Base-by-base conservation (phyloP, 2,329 filamentous ascomycete species). In the Neopestalotiopsis rosae region DNA sequence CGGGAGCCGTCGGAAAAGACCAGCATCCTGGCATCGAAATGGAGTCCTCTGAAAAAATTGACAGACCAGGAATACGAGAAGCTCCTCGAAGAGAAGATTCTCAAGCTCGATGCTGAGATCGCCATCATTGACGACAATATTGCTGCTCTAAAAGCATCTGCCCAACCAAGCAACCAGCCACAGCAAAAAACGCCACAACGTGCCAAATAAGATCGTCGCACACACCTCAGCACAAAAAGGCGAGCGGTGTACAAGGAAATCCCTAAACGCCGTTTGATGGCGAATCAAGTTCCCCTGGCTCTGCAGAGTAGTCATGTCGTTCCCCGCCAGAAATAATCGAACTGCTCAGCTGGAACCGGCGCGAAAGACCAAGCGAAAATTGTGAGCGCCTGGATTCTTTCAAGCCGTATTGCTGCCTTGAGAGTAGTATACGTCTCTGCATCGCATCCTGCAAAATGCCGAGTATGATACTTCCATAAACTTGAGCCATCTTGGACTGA, bases 51-150 rank as follows among this genome's bases (percentile, higher is more conserved):
- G 75, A 91, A 85, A 70, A 84, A 85, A 1, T 80, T 97, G 24
- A 89, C 89, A 0, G 91, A 96, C 74, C 85, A 90, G 61, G 89
- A 95, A 69, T 96, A 96, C 75, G 87, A 88, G 70, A 81, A 84
- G 3, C 90, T 94, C 76, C 81, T 96, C 66, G 83, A 88, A 71
- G 92, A 95, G 76, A 94, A 90, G 80, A 78, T 95, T 20, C 81
- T 95, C 42, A 86, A 85, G 69, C 81, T 95, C 4, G 90, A 96
- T 72, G 92, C 90, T 3, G 92, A 95, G 73, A 92, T 96, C 75
- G 89, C 93, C 1, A 78, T 96, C 20, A 82, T 95, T n/a, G 92
- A 96, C 74, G 93, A 96, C 63, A 90, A 88, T 76, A 92, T 96
- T 71, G 87, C 79, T 2, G 77, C 78, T 38, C 71, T 83, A n/a